Evolutionary conservation across 1,139 yeast species (phyloP).

Genomic region (Groenewaldozyma auringiensis): DNA sequence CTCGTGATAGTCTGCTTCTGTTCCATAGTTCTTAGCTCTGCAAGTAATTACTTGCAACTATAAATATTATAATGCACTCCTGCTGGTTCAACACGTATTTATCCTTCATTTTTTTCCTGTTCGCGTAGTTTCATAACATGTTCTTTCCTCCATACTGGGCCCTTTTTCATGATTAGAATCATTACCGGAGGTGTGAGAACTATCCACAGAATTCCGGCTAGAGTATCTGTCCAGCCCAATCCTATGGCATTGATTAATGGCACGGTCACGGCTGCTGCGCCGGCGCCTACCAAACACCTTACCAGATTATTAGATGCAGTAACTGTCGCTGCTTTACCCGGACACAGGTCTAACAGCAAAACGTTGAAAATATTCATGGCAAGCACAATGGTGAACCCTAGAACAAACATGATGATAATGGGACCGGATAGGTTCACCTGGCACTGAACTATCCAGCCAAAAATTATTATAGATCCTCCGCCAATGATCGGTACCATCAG

Average conservation of each 20-base stretch:
- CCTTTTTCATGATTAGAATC: background rate
- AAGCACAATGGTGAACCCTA: constrained; percentile 21
- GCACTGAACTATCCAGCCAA: constrained; percentile 59
- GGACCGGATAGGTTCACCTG: constrained; percentile 44
- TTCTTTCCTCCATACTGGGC: background rate
- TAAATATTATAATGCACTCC: too few species aligned
- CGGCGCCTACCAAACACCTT: constrained; percentile 51
- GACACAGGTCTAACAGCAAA: constrained; percentile 52
- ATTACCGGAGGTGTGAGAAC: background rate
- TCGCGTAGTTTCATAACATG: background rate
- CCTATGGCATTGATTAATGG: constrained; percentile 45
- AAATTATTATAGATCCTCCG: constrained; percentile 37
- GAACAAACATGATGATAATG: constrained; percentile 42
- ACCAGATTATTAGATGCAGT: constrained; percentile 50
- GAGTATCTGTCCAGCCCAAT: constrained; percentile 53
- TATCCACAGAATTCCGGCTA: constrained; percentile 18
- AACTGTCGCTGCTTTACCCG: constrained; percentile 49
- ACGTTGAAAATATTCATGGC: constrained; percentile 22
- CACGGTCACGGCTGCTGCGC: constrained; percentile 50
- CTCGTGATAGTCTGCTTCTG: too few species aligned
- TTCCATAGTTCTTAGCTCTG: too few species aligned
- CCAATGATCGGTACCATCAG: constrained; percentile 28
- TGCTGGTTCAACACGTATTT: too few species aligned
- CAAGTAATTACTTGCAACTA: too few species aligned
- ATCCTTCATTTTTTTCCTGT: too few species aligned